Base-by-base conservation (phyloP, 2,329 filamentous ascomycete genomes). In the Sporothrix inflata region DNA sequence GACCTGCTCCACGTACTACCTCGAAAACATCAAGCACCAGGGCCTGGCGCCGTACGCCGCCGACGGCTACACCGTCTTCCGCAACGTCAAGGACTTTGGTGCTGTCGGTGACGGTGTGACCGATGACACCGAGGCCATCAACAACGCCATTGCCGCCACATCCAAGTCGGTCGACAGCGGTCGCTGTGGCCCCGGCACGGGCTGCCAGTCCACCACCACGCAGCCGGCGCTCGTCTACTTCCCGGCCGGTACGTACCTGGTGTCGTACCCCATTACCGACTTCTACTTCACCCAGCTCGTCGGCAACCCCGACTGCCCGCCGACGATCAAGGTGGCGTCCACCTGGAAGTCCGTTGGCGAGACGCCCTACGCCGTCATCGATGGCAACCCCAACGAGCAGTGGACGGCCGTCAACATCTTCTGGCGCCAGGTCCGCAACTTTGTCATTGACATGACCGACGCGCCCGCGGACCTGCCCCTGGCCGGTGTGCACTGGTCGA, bases 111-210 rank as follows among this genome's bases (percentile, higher is more conserved):
- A 96, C 76, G 93, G 92, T 38, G 78, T 79, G 1, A 90, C 91
- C 0, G 93, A 96, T 75, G 93, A 95, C 78, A 94, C 93, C 1
- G 84, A 83, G 11, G 88, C 88, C 19, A 87, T 96, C 73, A 91
- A 94, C 78, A 82, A 82, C 24, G 87, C 92, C 16, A 85, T 95
- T 73, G 84, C 87, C 72, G 77, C 79, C 3, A 34, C 69, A 21
- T 45, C 34, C 6, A 38, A 55, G 27, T 19, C 60, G 5, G 47
- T 34, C 1, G 12, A 14, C 19, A 55, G 67, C 6, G 71, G 63
- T 27, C 73, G 74, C 21, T 74, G 75, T 30, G 72, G 57, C 6
- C 57, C 72, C 3, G 72, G 71, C 42, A 61, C 49, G 14, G 65
- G 45, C 60, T 75, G 74, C 55, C 24, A 34, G 19, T 72, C 72